Evolutionary conservation across 2,329 filamentous ascomycete species (phyloP).

Genomic region (Penicillium olsonii): DNA sequence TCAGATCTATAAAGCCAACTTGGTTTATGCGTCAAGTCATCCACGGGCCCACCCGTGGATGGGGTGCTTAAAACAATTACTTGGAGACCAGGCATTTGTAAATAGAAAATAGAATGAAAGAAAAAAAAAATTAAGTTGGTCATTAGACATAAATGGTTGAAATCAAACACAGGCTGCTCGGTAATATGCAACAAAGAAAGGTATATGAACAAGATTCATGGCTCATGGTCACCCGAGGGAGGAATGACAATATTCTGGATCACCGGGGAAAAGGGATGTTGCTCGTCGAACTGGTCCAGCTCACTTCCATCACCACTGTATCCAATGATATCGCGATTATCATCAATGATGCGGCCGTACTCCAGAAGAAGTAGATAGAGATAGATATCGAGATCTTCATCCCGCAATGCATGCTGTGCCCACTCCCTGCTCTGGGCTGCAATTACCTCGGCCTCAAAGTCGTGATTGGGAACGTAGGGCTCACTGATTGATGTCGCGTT

Average conservation of each 20-base stretch:
- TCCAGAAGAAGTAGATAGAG: slow-evolving; percentile 47
- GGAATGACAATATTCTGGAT: slow-evolving; percentile 7
- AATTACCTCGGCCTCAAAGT: slow-evolving; percentile 35
- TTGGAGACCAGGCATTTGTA: no score
- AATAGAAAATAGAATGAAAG: neutral
- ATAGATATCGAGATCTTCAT: slow-evolving; percentile 64
- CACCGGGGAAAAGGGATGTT: slow-evolving; percentile 14
- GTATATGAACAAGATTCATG: neutral
- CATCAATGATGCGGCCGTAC: slow-evolving; percentile 66
- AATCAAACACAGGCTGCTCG: neutral
- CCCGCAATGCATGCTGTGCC: slow-evolving; percentile 39
- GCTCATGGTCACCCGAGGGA: neutral
- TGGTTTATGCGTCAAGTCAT: no score
- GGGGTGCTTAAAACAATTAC: no score
- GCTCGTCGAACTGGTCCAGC: slow-evolving; percentile 15
- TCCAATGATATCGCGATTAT: slow-evolving; percentile 61
- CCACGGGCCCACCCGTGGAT: no score
- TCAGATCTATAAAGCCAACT: no score
- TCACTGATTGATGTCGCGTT: slow-evolving; percentile 11
- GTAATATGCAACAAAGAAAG: neutral
- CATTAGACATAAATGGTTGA: neutral
- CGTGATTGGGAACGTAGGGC: slow-evolving; percentile 32
- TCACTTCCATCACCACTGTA: slow-evolving; percentile 45
- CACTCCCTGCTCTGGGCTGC: slow-evolving; percentile 39
- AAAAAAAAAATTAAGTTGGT: neutral